Evolutionary conservation across 495 filamentous ascomycete genomes (phyloP).

Genomic region (Letharia lupina): DNA sequence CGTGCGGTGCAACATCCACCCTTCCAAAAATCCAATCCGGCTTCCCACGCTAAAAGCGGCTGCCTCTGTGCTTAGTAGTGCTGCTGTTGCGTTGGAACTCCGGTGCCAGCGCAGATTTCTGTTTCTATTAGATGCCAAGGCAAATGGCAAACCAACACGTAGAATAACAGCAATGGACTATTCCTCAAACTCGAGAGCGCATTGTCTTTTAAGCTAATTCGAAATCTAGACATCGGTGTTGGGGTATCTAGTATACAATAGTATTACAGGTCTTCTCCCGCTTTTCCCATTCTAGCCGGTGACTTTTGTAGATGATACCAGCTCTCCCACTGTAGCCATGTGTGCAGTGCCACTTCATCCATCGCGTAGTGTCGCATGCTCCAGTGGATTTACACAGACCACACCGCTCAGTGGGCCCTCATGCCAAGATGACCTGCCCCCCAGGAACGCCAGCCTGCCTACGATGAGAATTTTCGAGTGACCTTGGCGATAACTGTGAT

Average conservation of each 20-base stretch:
- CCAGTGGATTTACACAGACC: neutral
- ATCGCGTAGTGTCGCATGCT: neutral
- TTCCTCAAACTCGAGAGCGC: neutral
- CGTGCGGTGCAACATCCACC: no score
- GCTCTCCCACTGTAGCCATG: neutral
- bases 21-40: no score
- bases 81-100: no score
- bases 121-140: no score
- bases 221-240: neutral
- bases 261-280: constrained; percentile 2
- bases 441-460: neutral
- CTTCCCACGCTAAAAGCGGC: no score
- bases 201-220: neutral
- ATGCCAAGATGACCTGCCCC: neutral
- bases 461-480: constrained; percentile 75
- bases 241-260: constrained; percentile 8
- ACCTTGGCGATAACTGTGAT: constrained; percentile 87
- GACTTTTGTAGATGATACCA: constrained; percentile 2
- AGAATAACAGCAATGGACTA: neutral
- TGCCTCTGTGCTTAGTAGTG: no score
- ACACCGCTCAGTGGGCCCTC: neutral
- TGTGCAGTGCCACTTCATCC: neutral
- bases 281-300: neutral
- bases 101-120: no score
- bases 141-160: no score